Evolutionary conservation across 768 basidiomycete genomes (phyloP).

Genomic region (Russula sp.): DNA sequence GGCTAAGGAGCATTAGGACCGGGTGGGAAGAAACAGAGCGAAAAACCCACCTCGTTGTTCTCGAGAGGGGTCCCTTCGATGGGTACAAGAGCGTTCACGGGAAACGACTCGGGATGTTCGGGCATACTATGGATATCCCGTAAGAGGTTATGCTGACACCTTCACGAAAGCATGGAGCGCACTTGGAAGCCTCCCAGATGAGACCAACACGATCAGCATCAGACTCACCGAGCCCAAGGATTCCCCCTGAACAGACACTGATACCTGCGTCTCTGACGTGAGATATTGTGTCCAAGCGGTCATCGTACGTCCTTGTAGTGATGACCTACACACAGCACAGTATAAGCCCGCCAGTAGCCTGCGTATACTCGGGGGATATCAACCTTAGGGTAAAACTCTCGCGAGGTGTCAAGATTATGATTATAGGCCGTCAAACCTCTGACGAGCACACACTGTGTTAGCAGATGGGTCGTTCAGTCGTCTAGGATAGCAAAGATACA

Average conservation of each 20-base stretch:
- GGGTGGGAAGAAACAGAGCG: background rate
- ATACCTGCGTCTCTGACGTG: conserved; percentile 94
- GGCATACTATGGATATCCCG: conserved; percentile 58
- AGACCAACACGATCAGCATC: conserved; percentile 88
- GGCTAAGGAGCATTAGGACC: conserved; percentile 47
- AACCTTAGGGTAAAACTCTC: conserved; percentile 93
- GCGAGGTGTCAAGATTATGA: conserved; percentile 96
- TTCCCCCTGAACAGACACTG: conserved; percentile 95
- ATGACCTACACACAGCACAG: conserved; percentile 57
- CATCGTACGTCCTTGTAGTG: conserved; percentile 92
- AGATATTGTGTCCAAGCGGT: conserved; percentile 82
- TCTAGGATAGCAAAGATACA: conserved; percentile 32
- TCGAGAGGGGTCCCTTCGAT: conserved; percentile 94
- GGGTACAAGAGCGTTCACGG: conserved; percentile 95
- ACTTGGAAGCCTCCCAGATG: conserved; percentile 93
- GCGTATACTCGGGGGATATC: conserved; percentile 27
- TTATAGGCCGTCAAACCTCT: conserved; percentile 97
- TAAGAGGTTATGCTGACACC: conserved; percentile 9
- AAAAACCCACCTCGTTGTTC: conserved; percentile 69
- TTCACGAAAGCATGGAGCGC: conserved; percentile 37
- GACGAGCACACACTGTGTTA: conserved; percentile 3
- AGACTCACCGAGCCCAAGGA: conserved; percentile 89
- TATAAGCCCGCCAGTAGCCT: conserved; percentile 4
- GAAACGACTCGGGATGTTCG: conserved; percentile 98
- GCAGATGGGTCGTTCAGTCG: background rate